A percentile compares a stretch with the other conserved stretches of the same genome.
Evolutionary conservation across 2,329 filamentous ascomycete genomes (phyloP).

Genomic region (Gnomoniopsis sp.): DNA sequence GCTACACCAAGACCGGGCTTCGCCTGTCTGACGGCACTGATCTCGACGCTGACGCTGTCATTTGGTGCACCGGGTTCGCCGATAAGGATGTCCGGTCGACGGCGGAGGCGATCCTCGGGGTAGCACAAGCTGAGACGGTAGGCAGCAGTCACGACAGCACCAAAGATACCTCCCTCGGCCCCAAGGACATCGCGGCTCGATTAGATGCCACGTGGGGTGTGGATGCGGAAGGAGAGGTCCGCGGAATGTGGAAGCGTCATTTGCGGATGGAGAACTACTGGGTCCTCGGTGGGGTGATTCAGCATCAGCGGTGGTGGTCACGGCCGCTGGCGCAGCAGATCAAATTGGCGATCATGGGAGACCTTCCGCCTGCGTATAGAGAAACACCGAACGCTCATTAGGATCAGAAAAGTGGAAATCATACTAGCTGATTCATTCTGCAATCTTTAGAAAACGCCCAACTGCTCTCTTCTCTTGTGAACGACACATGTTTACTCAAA

Average conservation of each 20-base stretch:
- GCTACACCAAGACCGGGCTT: slow-evolving; percentile 29
- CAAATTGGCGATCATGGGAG: neutral
- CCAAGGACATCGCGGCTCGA: slow-evolving; percentile 25
- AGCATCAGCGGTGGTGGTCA: slow-evolving; percentile 30
- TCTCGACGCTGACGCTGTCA: slow-evolving; percentile 32
- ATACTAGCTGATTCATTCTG: too few species aligned
- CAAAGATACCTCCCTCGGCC: slow-evolving; percentile 20
- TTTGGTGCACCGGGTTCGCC: slow-evolving; percentile 39
- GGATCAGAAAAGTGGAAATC: too few species aligned
- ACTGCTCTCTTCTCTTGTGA: too few species aligned
- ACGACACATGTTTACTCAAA: too few species aligned
- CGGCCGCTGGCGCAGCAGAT: neutral
- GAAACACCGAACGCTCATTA: too few species aligned
- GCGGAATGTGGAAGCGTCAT: slow-evolving; percentile 37
- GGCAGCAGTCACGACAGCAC: neutral
- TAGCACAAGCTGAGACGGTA: neutral
- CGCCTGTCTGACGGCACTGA: slow-evolving; percentile 31
- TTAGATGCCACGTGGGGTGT: slow-evolving; percentile 38
- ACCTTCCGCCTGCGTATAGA: neutral
- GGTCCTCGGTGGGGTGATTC: slow-evolving; percentile 30
- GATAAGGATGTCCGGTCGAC: slow-evolving; percentile 27
- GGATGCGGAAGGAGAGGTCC: slow-evolving; percentile 38
- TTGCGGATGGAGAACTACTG: slow-evolving; percentile 30
- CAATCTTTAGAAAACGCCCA: too few species aligned
- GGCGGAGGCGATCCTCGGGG: slow-evolving; percentile 27